Conservation (phyloP, 805 yeast species). For the Lachancea cidri region DNA sequence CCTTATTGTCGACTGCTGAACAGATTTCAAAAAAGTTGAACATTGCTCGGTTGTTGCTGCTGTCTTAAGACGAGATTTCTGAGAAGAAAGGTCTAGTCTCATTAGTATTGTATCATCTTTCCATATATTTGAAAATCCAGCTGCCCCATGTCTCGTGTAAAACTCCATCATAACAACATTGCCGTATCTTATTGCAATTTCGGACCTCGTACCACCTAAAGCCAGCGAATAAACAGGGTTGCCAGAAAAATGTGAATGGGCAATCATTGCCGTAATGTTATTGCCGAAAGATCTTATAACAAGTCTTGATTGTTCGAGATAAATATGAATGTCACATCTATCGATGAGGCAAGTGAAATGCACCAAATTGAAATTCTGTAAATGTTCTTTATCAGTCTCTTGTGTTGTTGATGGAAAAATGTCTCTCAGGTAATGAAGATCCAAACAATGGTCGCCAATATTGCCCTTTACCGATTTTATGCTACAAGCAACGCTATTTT, state of each 20-base stretch:
- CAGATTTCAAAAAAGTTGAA: constrained; percentile 1
- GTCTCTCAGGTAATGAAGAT: neutral
- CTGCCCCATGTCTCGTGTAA: neutral
- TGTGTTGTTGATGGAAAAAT: neutral
- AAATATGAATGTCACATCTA: constrained; percentile 4
- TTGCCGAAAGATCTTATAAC: constrained; percentile 2
- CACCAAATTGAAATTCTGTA: neutral
- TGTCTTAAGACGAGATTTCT: constrained; percentile 2
- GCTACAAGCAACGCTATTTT: neutral
- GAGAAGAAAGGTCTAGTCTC: neutral
- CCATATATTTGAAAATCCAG: neutral
- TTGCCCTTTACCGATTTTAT: neutral
- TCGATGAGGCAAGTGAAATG: constrained; percentile 3
- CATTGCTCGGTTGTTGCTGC: constrained; percentile 1
- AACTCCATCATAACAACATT: neutral
- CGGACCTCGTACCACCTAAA: neutral
- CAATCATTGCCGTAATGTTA: neutral
- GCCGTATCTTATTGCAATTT: neutral
- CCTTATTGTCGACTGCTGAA: neutral
- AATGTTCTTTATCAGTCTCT: neutral
- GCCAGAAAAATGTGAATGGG: neutral
- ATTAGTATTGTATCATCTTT: neutral
- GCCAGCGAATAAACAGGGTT: neutral
- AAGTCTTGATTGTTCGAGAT: neutral
- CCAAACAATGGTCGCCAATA: neutral